Percentiles rank a stretch among this genome's conserved stretches.
Evolutionary conservation across 2,329 filamentous ascomycete species (phyloP).

Genomic region (Fusarium metavorans): DNA sequence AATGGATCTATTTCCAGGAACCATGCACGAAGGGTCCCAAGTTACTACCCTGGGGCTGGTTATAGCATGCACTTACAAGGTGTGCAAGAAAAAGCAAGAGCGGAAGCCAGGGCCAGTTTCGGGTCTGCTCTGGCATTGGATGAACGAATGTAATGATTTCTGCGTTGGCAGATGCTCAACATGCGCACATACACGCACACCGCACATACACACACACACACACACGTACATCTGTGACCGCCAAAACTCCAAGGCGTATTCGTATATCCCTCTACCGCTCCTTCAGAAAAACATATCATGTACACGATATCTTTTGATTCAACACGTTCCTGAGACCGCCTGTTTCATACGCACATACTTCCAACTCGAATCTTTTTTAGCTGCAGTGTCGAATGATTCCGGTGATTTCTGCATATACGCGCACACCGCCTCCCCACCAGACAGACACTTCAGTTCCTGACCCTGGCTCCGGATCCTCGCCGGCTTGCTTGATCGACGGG

Average conservation of each 20-base stretch:
- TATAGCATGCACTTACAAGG: neutral
- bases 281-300: neutral
- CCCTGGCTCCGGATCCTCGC: neutral
- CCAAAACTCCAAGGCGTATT: neutral
- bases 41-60: constrained; percentile 2
- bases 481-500: constrained; percentile 13
- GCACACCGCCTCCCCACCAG: constrained; percentile 30
- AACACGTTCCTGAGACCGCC: constrained; percentile 19
- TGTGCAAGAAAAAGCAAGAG: constrained; percentile 15
- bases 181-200: neutral
- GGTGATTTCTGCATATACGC: constrained; percentile 14
- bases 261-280: neutral
- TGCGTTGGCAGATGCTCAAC: neutral
- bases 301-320: neutral
- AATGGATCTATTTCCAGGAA: neutral
- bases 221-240: neutral
- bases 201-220: neutral
- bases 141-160: neutral
- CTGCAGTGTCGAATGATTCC: constrained; percentile 28
- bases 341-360: constrained; percentile 13
- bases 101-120: constrained; percentile 7
- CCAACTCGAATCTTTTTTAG: constrained; percentile 8
- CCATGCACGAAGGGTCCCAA: constrained; percentile 21
- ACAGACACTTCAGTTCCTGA: neutral
- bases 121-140: constrained; percentile 16